Conservation (phyloP, 257 asterid species). For the Petunia axillaris region DNA sequence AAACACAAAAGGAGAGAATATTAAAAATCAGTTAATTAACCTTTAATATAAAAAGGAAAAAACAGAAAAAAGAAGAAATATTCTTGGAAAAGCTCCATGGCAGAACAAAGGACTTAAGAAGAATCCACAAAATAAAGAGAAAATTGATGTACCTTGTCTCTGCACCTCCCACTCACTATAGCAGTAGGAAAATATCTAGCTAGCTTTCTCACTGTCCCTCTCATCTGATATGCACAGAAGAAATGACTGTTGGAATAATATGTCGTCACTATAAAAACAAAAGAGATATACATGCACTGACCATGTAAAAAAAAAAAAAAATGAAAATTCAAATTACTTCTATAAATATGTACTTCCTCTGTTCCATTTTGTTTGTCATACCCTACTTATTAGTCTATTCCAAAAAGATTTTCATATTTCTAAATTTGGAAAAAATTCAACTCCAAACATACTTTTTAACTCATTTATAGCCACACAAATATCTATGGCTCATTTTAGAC, state of each 20-base stretch:
- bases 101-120: background rate
- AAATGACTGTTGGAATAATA: background rate
- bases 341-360: no score
- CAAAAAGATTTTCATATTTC: no score
- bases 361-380: no score
- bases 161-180: constrained; percentile 78
- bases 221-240: constrained; percentile 51
- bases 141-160: constrained; percentile 59
- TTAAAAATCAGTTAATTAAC: background rate
- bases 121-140: background rate
- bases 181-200: constrained; percentile 82
- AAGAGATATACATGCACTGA: no score
- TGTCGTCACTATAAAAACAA: no score
- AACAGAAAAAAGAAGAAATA: background rate
- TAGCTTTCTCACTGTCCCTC: constrained; percentile 69
- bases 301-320: no score
- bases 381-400: no score
- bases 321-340: no score
- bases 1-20: background rate
- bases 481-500: no score
- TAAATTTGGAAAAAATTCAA: no score
- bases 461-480: no score
- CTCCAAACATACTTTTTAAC: no score
- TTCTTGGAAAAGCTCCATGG: background rate
- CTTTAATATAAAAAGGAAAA: background rate